These are phyloP conservation scores for Nakazawaea sp. DNA, from an alignment of 805 yeast species.

Conservation along the genomic window DNA sequence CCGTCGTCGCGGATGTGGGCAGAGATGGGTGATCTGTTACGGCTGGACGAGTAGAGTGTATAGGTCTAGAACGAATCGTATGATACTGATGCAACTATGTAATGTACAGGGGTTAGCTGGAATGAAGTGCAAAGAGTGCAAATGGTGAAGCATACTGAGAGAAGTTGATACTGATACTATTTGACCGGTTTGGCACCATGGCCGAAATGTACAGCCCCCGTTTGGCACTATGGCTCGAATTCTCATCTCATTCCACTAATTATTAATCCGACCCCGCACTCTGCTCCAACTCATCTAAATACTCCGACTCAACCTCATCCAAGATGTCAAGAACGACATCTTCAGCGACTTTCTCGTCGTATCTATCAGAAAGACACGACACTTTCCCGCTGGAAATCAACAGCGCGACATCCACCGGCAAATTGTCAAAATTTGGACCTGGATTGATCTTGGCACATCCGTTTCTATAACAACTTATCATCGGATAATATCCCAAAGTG, in stretches of 20 bases:
- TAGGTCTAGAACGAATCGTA: too few relatives aligned
- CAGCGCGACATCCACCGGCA: conserved; percentile 29
- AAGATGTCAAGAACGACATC: conserved; percentile 78
- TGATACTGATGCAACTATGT: too few relatives aligned
- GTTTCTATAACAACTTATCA: conserved; percentile 72
- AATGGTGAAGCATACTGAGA: too few relatives aligned
- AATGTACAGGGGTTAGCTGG: too few relatives aligned
- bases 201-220: not conserved
- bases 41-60: too few relatives aligned
- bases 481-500: conserved; percentile 84
- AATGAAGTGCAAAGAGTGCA: too few relatives aligned
- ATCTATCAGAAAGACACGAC: conserved; percentile 51
- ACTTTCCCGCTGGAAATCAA: conserved; percentile 23
- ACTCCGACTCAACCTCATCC: conserved; percentile 72
- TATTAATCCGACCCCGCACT: too few relatives aligned
- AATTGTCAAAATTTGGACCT: conserved; percentile 52
- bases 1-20: conserved; percentile 34
- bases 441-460: conserved; percentile 71
- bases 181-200: too few relatives aligned
- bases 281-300: conserved; percentile 36
- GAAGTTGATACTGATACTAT: conserved; percentile 24
- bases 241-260: too few relatives aligned
- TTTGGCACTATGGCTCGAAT: too few relatives aligned
- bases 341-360: conserved; percentile 65
- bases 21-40: conserved; percentile 40